Evolutionary conservation across 2,329 filamentous ascomycete species (phyloP), one percentile per base, ranked within the genome.

Genomic region (Fusarium graminum): DNA sequence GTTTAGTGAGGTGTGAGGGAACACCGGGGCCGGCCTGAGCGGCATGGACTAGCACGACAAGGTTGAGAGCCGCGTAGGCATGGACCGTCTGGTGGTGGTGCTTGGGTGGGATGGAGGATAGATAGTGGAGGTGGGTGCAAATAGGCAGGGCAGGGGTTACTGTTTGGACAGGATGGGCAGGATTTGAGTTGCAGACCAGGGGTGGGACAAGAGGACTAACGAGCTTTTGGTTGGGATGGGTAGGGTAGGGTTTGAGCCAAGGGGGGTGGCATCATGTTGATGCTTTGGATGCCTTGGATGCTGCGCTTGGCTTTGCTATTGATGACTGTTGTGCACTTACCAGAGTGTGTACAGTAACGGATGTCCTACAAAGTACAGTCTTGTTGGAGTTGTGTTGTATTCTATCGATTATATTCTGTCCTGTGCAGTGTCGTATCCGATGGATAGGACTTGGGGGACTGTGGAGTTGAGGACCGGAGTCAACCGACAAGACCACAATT

Each of bases 61-160:
- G 69, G 70, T 72, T 71, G 61, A 69, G 68, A 72, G 70, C 70
- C 70, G 70, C 70, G 70, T 71, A 72, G 70, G 61, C 64, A 70
- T 68, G 67, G 70, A 61, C 70, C 69, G 65, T 72, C 65, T 52
- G 40, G 49, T 61, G 61, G 69, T 59, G 58, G 30, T 63, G 63
- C 54, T 45, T 39, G 34, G 46, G 40, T 41, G 42, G 56, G 52
- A 56, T 36, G 38, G 38, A 12, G 47, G 38, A 30, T 46, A n/a
- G 51, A 49, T 55, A 44, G 51, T 44, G 54, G 56, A 61, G 58
- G 58, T 72, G 59, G 67, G 67, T 70, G 65, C 63, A 49, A 65
- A 66, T 34, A 34, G 32, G 7, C 32, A 49, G 50, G 63, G 46
- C 52, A 64, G 50, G 68, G 63, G 59, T 68, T 13, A 34, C 22